Conservation (phyloP, 768 basidiomycete species). For the Mrakia hoshinonis region DNA sequence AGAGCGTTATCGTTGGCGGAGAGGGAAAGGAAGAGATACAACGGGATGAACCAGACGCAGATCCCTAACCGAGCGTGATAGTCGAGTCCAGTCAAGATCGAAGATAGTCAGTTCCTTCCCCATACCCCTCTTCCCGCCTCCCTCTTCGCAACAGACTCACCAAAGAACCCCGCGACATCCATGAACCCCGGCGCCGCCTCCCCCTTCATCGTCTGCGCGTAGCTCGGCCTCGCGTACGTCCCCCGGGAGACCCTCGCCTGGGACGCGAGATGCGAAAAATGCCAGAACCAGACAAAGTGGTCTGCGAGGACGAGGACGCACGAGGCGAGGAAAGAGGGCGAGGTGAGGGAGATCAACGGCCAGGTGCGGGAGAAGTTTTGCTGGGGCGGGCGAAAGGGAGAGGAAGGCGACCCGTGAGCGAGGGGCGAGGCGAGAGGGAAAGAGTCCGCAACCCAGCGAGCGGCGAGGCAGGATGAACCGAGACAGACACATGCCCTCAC, state of each 20-base stretch:
- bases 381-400: background rate
- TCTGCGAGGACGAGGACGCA: constrained; percentile 75
- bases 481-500: too few relatives aligned
- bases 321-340: constrained; percentile 71
- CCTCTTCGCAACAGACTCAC: background rate
- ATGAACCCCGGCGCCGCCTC: constrained; percentile 35
- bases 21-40: constrained; percentile 90
- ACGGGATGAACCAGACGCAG: constrained; percentile 54
- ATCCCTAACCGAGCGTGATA: constrained; percentile 33
- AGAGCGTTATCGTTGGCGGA: constrained; percentile 96
- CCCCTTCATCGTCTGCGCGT: constrained; percentile 11
- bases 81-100: too few relatives aligned
- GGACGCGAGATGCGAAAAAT: constrained; percentile 56
- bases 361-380: constrained; percentile 79
- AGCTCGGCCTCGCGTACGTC: constrained; percentile 27
- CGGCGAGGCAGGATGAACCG: too few relatives aligned
- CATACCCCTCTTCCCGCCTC: background rate
- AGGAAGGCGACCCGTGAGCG: background rate
- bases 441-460: too few relatives aligned
- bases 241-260: constrained; percentile 17
- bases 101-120: background rate
- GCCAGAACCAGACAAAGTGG: constrained; percentile 95
- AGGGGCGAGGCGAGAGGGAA: background rate
- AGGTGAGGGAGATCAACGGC: constrained; percentile 88
- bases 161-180: constrained; percentile 49